Conservation (phyloP, 176 grass and related monocot genomes). For the Hordeum marinum region DNA sequence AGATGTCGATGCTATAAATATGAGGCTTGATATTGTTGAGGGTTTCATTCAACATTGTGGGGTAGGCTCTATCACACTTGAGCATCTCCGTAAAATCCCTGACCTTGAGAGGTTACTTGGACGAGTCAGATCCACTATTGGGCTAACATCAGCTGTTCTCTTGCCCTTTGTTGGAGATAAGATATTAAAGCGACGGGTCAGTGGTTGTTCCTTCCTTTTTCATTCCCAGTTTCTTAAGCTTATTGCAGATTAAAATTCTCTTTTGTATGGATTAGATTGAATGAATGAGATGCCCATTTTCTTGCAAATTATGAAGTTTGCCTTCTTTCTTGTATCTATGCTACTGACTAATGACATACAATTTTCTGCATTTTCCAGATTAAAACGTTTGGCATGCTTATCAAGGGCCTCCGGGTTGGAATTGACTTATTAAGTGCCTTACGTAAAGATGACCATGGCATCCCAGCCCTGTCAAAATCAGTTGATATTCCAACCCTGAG, state of each 20-base stretch:
- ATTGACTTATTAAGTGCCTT: conserved; percentile 64
- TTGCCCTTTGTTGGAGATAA: conserved; percentile 71
- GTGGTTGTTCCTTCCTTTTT: conserved; percentile 12
- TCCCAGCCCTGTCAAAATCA: conserved; percentile 51
- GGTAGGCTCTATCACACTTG: conserved; percentile 43
- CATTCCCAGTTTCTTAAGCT: neutral
- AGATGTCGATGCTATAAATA: conserved; percentile 65
- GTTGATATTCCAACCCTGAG: conserved; percentile 69
- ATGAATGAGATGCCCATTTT: neutral
- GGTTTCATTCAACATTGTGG: conserved; percentile 68
- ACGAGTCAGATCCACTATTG: conserved; percentile 70
- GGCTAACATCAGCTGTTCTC: conserved; percentile 47
- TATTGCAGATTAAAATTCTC: neutral
- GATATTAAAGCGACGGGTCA: conserved; percentile 78
- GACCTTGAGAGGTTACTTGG: conserved; percentile 89
- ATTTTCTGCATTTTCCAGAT: conserved; percentile 51
- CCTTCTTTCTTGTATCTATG: neutral
- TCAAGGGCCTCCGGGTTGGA: conserved; percentile 72
- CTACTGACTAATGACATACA: neutral
- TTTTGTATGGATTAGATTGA: neutral
- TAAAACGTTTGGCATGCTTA: conserved; percentile 79
- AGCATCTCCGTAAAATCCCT: conserved; percentile 60
- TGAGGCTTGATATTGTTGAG: conserved; percentile 71
- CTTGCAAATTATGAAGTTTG: conserved; percentile 16
- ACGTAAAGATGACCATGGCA: conserved; percentile 56